These are phyloP conservation scores for Ustilago cynodontis DNA, from an alignment of 1,284 basidiomycete genomes.

Conservation along the genomic window DNA sequence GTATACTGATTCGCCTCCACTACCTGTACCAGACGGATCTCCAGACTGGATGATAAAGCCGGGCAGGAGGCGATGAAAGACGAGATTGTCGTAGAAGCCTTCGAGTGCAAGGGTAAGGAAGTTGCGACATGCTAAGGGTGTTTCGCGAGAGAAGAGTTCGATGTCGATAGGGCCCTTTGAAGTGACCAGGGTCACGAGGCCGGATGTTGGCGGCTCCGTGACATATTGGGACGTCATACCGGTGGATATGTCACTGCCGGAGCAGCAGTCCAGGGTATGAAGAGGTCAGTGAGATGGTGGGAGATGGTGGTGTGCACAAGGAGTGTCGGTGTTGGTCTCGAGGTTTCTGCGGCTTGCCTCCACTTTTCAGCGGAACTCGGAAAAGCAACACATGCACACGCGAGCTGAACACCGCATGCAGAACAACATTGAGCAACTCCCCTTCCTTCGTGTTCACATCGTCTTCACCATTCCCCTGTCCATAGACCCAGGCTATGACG, in stretches of 20 bases:
- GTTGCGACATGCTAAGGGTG: slow-evolving; percentile 92
- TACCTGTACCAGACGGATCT: slow-evolving; percentile 91
- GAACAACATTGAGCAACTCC: not conserved
- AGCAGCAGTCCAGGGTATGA: not conserved
- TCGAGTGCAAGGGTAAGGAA: slow-evolving; percentile 90
- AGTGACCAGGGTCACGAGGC: slow-evolving; percentile 88
- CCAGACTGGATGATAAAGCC: slow-evolving; percentile 93
- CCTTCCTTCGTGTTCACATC: not conserved
- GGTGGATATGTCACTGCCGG: not conserved
- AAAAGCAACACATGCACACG: slow-evolving; percentile 1
- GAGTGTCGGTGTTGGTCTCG: slow-evolving; percentile 14
- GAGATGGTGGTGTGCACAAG: not conserved
- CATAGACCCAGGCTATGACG: not conserved
- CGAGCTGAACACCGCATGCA: slow-evolving; percentile 8
- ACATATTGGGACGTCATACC: slow-evolving; percentile 56
- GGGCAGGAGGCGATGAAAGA: slow-evolving; percentile 90
- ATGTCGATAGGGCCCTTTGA: slow-evolving; percentile 76
- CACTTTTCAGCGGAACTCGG: slow-evolving; percentile 23
- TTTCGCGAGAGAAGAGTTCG: slow-evolving; percentile 95
- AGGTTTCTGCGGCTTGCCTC: slow-evolving; percentile 8
- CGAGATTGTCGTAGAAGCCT: slow-evolving; percentile 94
- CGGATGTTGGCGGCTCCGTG: slow-evolving; percentile 76
- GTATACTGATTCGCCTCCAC: slow-evolving; percentile 75
- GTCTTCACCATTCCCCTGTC: not conserved
- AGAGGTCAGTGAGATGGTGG: not conserved